Conservation (phyloP, 2,329 filamentous ascomycete genomes). For the Helminthosporium solani region DNA sequence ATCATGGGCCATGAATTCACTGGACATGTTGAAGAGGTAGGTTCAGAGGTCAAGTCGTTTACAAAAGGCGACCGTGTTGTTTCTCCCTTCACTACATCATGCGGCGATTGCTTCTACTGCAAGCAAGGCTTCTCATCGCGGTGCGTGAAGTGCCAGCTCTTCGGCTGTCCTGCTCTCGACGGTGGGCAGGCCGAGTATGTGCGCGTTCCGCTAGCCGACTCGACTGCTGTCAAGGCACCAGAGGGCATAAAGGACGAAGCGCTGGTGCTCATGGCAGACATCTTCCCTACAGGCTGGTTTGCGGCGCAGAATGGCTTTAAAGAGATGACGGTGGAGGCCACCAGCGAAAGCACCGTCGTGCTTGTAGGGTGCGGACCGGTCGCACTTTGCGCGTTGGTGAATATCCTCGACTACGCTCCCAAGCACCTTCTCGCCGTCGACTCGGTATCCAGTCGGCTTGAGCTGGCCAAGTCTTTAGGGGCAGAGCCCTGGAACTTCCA, state of each 20-base stretch:
- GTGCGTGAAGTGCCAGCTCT: slow-evolving; percentile 68
- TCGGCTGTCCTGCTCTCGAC: slow-evolving; percentile 69
- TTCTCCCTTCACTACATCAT: slow-evolving; percentile 69
- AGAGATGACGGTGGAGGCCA: slow-evolving; percentile 57
- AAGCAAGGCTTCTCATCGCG: slow-evolving; percentile 72
- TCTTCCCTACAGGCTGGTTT: slow-evolving; percentile 83
- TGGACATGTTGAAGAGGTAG: slow-evolving; percentile 68
- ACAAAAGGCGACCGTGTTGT: slow-evolving; percentile 76
- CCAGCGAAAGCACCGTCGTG: slow-evolving; percentile 69
- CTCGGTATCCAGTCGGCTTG: slow-evolving; percentile 71
- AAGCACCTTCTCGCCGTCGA: slow-evolving; percentile 78
- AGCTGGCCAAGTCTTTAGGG: slow-evolving; percentile 70
- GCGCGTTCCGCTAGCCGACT: slow-evolving; percentile 72
- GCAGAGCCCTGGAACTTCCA: slow-evolving; percentile 82
- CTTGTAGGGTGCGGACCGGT: slow-evolving; percentile 79
- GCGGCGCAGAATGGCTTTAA: slow-evolving; percentile 77
- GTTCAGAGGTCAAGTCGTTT: slow-evolving; percentile 66
- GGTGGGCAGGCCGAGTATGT: slow-evolving; percentile 80
- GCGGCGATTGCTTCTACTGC: slow-evolving; percentile 80
- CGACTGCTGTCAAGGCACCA: slow-evolving; percentile 74
- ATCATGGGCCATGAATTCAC: slow-evolving; percentile 87
- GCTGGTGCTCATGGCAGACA: slow-evolving; percentile 87
- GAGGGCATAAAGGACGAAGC: slow-evolving; percentile 69
- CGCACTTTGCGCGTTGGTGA: slow-evolving; percentile 79
- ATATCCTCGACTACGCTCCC: slow-evolving; percentile 72